phyloP scores from a whole-genome alignment of 306 rosid genomes.

The Dryas octopetala region DNA sequence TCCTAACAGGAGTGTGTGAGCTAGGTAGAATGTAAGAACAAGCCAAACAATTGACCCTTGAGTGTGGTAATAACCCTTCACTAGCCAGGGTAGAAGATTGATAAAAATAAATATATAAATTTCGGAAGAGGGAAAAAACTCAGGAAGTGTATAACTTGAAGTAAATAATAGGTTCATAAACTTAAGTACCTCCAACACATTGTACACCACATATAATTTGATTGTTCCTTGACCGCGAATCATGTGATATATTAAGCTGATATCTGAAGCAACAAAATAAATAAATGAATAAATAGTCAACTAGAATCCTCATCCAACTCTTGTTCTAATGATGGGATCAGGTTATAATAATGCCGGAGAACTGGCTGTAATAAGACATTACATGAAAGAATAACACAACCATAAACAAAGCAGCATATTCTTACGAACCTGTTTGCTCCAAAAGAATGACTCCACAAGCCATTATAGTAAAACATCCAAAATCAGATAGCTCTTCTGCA shows the following conservation, averaged over 20 bases:
- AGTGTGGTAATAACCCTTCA: neutral
- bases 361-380: neutral
- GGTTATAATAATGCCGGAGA: constrained; percentile 4
- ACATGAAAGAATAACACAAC: constrained; percentile 4
- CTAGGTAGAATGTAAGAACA: too few species aligned
- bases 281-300: neutral
- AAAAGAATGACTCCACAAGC: constrained; percentile 80
- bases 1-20: neutral
- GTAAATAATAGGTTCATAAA: neutral
- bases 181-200: constrained; percentile 82
- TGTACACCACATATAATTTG: constrained; percentile 91
- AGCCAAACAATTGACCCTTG: neutral
- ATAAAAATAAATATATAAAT: too few species aligned
- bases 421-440: constrained; percentile 68
- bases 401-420: constrained; percentile 14
- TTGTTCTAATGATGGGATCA: neutral
- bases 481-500: constrained; percentile 81
- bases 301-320: neutral
- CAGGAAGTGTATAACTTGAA: neutral
- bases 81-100: neutral
- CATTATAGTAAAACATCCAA: constrained; percentile 83
- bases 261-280: constrained; percentile 51
- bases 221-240: constrained; percentile 98
- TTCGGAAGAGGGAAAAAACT: neutral
- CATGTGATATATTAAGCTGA: constrained; percentile 99